Evolutionary conservation across 805 yeast species (phyloP).

Genomic region (Ogataea philodendri): DNA sequence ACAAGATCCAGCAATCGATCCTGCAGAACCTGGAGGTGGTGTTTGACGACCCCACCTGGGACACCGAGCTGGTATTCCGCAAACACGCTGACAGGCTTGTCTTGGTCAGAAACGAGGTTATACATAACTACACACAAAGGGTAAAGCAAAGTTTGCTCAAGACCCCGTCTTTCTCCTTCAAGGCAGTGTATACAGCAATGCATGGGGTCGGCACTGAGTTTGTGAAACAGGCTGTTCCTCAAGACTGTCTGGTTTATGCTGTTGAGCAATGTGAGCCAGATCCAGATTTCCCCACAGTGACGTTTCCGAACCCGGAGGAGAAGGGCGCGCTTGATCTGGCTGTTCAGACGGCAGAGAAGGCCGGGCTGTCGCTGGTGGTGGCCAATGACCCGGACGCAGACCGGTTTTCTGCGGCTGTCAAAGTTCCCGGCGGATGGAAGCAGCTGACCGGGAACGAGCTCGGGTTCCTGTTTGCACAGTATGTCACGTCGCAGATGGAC

Average conservation of each 20-base stretch:
- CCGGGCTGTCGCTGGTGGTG: conserved; percentile 52
- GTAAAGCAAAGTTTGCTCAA: conserved; percentile 36
- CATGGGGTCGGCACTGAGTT: conserved; percentile 88
- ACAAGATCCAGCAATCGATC: conserved; percentile 64
- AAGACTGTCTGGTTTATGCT: conserved; percentile 42
- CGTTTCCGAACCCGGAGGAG: conserved; percentile 95
- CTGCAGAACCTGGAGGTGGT: conserved; percentile 61
- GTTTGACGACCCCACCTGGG: conserved; percentile 39
- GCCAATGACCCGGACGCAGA: conserved; percentile 99
- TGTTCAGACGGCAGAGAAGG: conserved; percentile 53
- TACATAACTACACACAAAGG: conserved; percentile 40
- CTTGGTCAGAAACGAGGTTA: conserved; percentile 42
- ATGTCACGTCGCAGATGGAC: conserved; percentile 38
- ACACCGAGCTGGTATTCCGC: conserved; percentile 32
- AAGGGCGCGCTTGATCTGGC: conserved; percentile 84
- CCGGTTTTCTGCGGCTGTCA: conserved; percentile 79
- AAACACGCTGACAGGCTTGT: conserved; percentile 29
- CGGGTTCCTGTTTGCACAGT: conserved; percentile 80
- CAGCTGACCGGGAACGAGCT: conserved; percentile 91
- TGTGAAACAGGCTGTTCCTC: conserved; percentile 41
- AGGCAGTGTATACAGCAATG: conserved; percentile 86
- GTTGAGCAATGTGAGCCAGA: conserved; percentile 70
- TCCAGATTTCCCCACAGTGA: conserved; percentile 82
- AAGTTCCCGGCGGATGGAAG: conserved; percentile 52
- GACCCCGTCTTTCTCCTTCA: conserved; percentile 32